These are phyloP conservation scores for Pythium vanterpoolii DNA, from an alignment of 352 stramenopile genomes.

Conservation along the genomic window DNA sequence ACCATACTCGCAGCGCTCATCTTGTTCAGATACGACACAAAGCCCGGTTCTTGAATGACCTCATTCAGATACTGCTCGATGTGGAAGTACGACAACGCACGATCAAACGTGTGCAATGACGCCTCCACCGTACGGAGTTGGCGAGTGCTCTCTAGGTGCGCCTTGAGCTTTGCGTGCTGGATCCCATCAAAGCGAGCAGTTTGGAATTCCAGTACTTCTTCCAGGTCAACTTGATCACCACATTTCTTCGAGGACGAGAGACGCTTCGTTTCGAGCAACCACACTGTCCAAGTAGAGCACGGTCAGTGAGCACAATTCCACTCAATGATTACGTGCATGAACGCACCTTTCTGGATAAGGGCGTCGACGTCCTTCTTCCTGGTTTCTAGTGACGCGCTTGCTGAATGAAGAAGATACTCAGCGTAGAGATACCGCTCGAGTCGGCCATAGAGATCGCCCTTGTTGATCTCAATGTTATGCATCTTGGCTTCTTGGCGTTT, in stretches of 20 bases:
- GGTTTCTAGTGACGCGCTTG: slow-evolving; percentile 47
- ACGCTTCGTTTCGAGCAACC: slow-evolving; percentile 28
- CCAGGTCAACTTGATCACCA: slow-evolving; percentile 32
- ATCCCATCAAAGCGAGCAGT: slow-evolving; percentile 66
- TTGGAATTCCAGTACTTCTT: slow-evolving; percentile 33
- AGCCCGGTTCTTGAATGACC: slow-evolving; percentile 61
- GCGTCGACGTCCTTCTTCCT: slow-evolving; percentile 65
- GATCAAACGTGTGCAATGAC: slow-evolving; percentile 76
- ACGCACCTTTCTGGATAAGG: slow-evolving; percentile 70
- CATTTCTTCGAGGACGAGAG: slow-evolving; percentile 28
- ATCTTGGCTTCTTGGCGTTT: slow-evolving; percentile 84
- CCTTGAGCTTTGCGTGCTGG: slow-evolving; percentile 63
- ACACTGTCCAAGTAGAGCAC: slow-evolving; percentile 17
- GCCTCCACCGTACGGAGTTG: slow-evolving; percentile 76
- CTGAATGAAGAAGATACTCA: slow-evolving; percentile 76
- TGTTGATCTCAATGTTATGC: slow-evolving; percentile 79
- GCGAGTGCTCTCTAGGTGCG: slow-evolving; percentile 63
- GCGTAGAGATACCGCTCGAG: slow-evolving; percentile 76
- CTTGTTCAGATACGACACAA: slow-evolving; percentile 72
- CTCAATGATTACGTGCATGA: background rate
- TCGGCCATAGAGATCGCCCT: slow-evolving; percentile 69
- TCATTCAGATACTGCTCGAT: slow-evolving; percentile 82
- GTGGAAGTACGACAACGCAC: slow-evolving; percentile 75
- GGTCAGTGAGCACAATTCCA: background rate
- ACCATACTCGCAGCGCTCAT: slow-evolving; percentile 45